Evolutionary conservation across 139 green algal species (phyloP).

Genomic region (Tetradesmus lagerheimii): DNA sequence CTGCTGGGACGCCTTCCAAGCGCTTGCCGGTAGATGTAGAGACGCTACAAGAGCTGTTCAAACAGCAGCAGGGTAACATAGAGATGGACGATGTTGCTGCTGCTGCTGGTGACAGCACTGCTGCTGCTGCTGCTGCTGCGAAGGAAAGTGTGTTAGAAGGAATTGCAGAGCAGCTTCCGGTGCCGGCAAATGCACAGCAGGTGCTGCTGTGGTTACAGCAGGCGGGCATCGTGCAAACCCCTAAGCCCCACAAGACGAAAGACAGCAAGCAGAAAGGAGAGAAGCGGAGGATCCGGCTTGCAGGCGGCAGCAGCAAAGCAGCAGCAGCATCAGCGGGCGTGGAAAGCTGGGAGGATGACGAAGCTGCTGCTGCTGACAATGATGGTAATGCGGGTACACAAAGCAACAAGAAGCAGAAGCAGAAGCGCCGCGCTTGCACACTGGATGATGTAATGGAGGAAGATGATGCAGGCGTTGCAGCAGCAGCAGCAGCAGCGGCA

Average conservation of each 20-base stretch:
- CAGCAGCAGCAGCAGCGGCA: conserved; percentile 30
- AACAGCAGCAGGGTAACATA: conserved; percentile 21
- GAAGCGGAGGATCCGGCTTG: not conserved
- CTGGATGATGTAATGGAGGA: not conserved
- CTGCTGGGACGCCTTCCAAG: not conserved
- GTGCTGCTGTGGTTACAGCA: conserved; percentile 38
- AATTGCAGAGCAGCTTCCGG: conserved; percentile 62
- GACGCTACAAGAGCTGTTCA: conserved; percentile 35
- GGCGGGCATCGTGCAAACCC: not conserved
- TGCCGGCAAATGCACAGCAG: conserved; percentile 44
- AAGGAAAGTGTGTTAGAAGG: conserved; percentile 53
- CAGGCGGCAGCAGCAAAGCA: not conserved
- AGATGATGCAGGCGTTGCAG: not conserved
- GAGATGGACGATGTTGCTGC: not conserved
- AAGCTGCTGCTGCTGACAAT: not conserved
- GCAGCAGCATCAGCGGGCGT: not conserved
- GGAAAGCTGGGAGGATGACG: not conserved
- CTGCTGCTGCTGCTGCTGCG: not conserved
- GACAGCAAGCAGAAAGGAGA: not conserved
- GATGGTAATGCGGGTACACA: too few relatives aligned
- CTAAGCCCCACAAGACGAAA: not conserved
- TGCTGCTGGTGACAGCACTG: not conserved
- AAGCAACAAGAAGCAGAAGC: not conserved
- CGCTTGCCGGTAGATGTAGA: conserved; percentile 34
- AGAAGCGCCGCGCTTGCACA: not conserved